These are phyloP conservation scores for Colletotrichum endophyticum DNA, from an alignment of 2,329 filamentous ascomycete genomes.

Conservation along the genomic window DNA sequence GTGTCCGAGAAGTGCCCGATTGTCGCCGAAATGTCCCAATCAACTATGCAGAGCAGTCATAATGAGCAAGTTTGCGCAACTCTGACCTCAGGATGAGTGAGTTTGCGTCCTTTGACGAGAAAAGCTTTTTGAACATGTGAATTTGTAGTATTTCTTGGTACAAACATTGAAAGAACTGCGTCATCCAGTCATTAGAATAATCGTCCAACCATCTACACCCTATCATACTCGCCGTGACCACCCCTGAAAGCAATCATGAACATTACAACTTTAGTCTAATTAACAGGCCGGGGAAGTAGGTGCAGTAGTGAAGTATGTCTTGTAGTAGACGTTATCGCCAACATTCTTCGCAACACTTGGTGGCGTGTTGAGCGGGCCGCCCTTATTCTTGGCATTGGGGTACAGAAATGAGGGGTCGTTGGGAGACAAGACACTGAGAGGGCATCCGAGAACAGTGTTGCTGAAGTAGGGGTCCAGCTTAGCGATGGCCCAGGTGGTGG, in stretches of 20 bases:
- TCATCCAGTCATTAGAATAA: background rate
- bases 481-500: background rate
- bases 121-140: background rate
- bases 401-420: background rate
- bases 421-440: background rate
- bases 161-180: background rate
- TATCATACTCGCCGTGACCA: background rate
- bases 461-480: constrained; percentile 11
- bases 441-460: constrained; percentile 2
- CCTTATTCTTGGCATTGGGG: background rate
- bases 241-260: background rate
- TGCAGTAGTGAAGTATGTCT: constrained; percentile 1
- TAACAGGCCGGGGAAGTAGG: background rate
- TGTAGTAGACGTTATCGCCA: constrained; percentile 7
- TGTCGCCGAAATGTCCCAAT: background rate
- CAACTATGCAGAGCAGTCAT: background rate
- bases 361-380: constrained; percentile 1
- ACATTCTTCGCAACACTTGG: background rate
- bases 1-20: background rate
- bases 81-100: background rate
- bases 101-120: background rate
- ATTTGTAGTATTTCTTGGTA: background rate
- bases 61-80: background rate
- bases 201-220: background rate
- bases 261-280: background rate